Base-by-base conservation (phyloP, 768 basidiomycete genomes). In the Boletus pseudo-olivaceus region DNA sequence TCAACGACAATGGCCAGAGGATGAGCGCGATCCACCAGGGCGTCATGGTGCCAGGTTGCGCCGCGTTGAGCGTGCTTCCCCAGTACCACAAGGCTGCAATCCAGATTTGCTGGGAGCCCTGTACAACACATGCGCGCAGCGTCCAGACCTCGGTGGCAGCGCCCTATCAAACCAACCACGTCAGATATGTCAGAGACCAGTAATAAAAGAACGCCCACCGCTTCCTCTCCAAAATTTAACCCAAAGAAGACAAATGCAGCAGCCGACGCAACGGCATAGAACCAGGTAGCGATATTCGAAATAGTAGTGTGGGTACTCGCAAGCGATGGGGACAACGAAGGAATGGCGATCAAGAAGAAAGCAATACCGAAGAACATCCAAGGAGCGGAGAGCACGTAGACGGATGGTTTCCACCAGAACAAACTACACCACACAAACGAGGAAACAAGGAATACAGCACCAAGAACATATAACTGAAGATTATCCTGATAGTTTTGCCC, bases 121-220 rank as follows among this genome's bases (percentile, higher is more conserved):
- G 94, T 0, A 97, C 94, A 57, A 95, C 75, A 68, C 93, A 95
- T 12, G 94, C 94, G 32, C 94, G 82, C 55, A 93, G 67, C 30
- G 87, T 89, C 94, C 94, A 97, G 15, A 95, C 85, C 70, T 97
- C 94, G 7, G 94, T 95, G 1, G 94, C 92, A 51, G 94, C 93
- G 63, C 94, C 93, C 83, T 90, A 62, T 38, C 30, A 20, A 33
- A 40, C 35, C 19, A 26, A 58, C 32, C 41, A 23, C 42, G 30
- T 58, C 51, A 59, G 63, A 46, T 2, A 51, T 27, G 26, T 29
- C 43, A 26, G 7, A 23, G 17, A 4, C 19, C 26, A 30, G n/a
- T 44, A 20, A n/a, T 9, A n/a, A 11, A 20, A n/a, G 7, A 38
- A 75, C 78, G 47, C 64, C 0, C 71, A 88, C 89, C 17, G 93